phyloP scores from a whole-genome alignment of 805 yeast genomes.

The Henningerozyma blattae region DNA sequence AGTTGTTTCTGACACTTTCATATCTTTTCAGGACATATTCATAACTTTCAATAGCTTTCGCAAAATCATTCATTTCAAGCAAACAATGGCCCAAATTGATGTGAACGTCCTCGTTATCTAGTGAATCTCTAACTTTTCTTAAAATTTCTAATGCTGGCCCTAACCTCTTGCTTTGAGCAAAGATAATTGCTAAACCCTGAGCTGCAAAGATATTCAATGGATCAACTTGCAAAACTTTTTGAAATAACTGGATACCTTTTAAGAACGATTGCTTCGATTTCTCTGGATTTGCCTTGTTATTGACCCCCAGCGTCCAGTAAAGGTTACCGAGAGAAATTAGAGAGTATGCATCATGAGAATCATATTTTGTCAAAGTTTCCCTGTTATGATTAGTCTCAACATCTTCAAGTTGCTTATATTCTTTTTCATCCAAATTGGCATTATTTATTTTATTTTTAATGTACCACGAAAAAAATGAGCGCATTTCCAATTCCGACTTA shows the following conservation, averaged over 20 bases:
- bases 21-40: constrained; percentile 64
- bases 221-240: constrained; percentile 78
- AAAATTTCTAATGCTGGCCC: constrained; percentile 75
- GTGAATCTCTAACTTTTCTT: constrained; percentile 79
- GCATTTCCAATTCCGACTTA: constrained; percentile 60
- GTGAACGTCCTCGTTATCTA: constrained; percentile 72
- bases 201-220: constrained; percentile 88
- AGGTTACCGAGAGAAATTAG: constrained; percentile 82
- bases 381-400: constrained; percentile 59
- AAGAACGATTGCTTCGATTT: constrained; percentile 60
- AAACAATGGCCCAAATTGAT: constrained; percentile 83
- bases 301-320: constrained; percentile 74
- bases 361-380: constrained; percentile 68
- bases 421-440: neutral
- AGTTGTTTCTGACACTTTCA: constrained; percentile 45
- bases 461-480: constrained; percentile 91
- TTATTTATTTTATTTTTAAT: constrained; percentile 29
- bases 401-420: constrained; percentile 30
- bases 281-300: constrained; percentile 35
- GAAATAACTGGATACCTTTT: constrained; percentile 85
- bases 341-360: constrained; percentile 85
- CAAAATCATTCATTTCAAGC: constrained; percentile 67
- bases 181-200: constrained; percentile 89
- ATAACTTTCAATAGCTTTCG: constrained; percentile 82
- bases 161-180: constrained; percentile 71